phyloP scores from a whole-genome alignment of 2,329 filamentous ascomycete genomes.

The Monosporascus sp. region DNA sequence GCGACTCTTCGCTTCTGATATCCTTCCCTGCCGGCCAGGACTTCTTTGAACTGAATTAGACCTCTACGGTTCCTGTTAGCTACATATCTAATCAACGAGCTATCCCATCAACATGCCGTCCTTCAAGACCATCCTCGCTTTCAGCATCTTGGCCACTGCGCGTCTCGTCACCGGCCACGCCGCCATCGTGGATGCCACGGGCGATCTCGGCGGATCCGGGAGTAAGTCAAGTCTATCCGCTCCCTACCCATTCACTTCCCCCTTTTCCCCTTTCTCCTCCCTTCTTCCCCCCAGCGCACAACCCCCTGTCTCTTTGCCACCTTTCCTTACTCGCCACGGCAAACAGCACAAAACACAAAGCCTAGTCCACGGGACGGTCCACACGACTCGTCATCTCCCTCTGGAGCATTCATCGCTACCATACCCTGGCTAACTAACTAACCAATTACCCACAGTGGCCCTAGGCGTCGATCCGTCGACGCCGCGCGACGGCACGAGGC shows the following conservation, averaged over 20 bases:
- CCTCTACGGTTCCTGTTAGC: conserved; percentile 4
- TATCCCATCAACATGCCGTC: conserved; percentile 19
- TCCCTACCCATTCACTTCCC: too few relatives aligned
- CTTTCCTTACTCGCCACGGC: too few relatives aligned
- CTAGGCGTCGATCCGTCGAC: conserved; percentile 49
- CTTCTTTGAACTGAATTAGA: conserved; percentile 9
- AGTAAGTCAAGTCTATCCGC: conserved; percentile 24
- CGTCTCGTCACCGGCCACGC: conserved; percentile 56
- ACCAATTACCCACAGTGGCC: conserved; percentile 25
- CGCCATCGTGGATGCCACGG: conserved; percentile 54
- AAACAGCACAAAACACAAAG: too few relatives aligned
- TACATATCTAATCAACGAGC: not conserved
- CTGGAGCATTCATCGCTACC: too few relatives aligned
- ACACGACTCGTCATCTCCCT: too few relatives aligned
- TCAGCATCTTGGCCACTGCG: conserved; percentile 48
- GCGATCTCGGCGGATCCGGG: conserved; percentile 53
- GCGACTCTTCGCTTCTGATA: conserved; percentile 6
- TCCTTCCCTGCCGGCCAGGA: conserved; percentile 22
- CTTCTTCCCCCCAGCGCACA: not conserved
- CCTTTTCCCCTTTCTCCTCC: not conserved
- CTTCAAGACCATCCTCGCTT: conserved; percentile 25
- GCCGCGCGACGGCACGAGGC: conserved; percentile 56
- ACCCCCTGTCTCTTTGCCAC: not conserved
- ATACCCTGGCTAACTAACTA: conserved; percentile 4
- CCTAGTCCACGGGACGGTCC: too few relatives aligned